Evolutionary conservation across 2,329 filamentous ascomycete genomes (phyloP).

Genomic region (Zarea fungicola): DNA sequence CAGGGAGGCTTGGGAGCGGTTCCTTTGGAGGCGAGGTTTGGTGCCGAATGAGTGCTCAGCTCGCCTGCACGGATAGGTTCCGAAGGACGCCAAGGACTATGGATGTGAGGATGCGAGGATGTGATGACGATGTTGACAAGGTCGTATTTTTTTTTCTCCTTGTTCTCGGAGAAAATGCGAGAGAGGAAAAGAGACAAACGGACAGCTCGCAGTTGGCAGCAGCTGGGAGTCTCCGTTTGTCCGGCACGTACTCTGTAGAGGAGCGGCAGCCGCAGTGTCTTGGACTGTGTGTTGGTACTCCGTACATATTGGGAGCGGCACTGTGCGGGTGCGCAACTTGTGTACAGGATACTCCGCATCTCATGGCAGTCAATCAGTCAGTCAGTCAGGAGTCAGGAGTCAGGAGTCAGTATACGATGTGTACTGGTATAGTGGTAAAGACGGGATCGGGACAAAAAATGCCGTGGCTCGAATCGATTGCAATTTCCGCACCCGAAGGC

Average conservation of each 20-base stretch:
- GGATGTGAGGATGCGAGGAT: background rate
- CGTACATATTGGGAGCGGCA: too few relatives aligned
- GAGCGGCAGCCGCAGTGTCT: conserved; percentile 5
- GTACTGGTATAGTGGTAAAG: too few relatives aligned
- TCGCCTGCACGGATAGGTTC: conserved; percentile 10
- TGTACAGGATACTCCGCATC: too few relatives aligned
- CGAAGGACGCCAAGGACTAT: conserved; percentile 7
- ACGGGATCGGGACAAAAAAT: too few relatives aligned
- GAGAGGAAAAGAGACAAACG: background rate
- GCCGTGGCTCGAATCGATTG: too few relatives aligned
- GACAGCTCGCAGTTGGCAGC: background rate
- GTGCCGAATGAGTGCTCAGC: conserved; percentile 8
- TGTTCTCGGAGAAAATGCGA: background rate
- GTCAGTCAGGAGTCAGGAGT: too few relatives aligned
- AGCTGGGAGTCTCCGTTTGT: background rate
- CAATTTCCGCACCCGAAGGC: too few relatives aligned
- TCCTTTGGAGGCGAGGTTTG: conserved; percentile 4
- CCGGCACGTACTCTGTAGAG: background rate
- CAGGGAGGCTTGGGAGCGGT: background rate
- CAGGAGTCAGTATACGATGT: too few relatives aligned
- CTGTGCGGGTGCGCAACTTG: too few relatives aligned
- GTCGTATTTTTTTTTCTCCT: too few relatives aligned
- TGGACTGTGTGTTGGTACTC: too few relatives aligned
- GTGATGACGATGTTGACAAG: background rate
- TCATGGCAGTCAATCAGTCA: too few relatives aligned